phyloP scores from a whole-genome alignment of 2,329 filamentous ascomycete species.

The Epichloe elymi region DNA sequence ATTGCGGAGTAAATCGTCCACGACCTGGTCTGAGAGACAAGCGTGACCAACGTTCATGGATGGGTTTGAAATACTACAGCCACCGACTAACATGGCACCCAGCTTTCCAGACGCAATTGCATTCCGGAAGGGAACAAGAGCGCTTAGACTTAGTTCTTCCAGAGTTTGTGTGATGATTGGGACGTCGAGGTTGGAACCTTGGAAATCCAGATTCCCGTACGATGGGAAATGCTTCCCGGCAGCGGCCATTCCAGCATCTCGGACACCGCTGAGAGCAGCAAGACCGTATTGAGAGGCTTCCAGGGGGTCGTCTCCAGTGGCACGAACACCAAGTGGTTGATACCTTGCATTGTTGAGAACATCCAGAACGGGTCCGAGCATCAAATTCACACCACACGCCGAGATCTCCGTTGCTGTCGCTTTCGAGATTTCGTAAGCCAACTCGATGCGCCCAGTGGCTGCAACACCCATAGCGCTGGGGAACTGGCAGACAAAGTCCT shows the following conservation, averaged over 20 bases:
- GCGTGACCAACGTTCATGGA: slow-evolving; percentile 94
- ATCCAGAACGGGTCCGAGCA: slow-evolving; percentile 85
- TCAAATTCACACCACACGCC: slow-evolving; percentile 90
- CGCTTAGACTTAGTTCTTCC: slow-evolving; percentile 84
- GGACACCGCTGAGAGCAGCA: slow-evolving; percentile 82
- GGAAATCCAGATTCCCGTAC: slow-evolving; percentile 87
- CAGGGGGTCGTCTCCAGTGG: slow-evolving; percentile 84
- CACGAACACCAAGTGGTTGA: slow-evolving; percentile 79
- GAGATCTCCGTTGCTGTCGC: slow-evolving; percentile 86
- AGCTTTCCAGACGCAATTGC: slow-evolving; percentile 70
- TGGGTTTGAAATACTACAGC: slow-evolving; percentile 81
- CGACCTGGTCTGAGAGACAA: slow-evolving; percentile 83
- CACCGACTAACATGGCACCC: slow-evolving; percentile 92
- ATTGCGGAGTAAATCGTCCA: slow-evolving; percentile 76
- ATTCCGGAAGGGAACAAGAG: slow-evolving; percentile 81
- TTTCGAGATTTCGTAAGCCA: slow-evolving; percentile 83
- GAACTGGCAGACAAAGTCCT: slow-evolving; percentile 91
- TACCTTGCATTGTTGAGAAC: slow-evolving; percentile 87
- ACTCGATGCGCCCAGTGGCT: slow-evolving; percentile 72
- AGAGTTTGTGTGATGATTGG: slow-evolving; percentile 92
- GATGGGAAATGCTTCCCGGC: slow-evolving; percentile 96
- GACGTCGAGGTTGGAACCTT: slow-evolving; percentile 81
- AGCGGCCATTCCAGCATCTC: slow-evolving; percentile 76
- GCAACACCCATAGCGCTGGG: slow-evolving; percentile 94
- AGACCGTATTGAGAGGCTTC: slow-evolving; percentile 89